These are phyloP conservation scores for Podospora pseudopauciseta DNA, from an alignment of 495 filamentous ascomycete species.

Conservation along the genomic window DNA sequence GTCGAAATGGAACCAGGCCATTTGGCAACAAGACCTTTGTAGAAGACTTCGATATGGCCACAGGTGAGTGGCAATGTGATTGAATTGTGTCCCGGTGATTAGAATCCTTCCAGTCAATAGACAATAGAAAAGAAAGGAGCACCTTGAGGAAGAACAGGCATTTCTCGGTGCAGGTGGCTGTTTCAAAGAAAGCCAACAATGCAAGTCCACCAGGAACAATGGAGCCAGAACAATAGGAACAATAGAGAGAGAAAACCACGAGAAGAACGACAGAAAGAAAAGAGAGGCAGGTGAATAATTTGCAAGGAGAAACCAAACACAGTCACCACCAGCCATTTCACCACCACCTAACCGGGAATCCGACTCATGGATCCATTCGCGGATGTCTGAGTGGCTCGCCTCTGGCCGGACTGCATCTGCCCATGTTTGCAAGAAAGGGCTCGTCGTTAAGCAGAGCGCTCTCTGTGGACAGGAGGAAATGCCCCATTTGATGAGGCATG, in stretches of 20 bases:
- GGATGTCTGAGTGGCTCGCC: conserved; percentile 18
- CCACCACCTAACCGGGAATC: neutral
- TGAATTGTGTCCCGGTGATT: neutral
- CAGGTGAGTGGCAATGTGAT: neutral
- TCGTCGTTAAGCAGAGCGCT: conserved; percentile 24
- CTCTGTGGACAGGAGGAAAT: conserved; percentile 25
- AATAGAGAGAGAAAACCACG: neutral
- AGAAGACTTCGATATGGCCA: neutral
- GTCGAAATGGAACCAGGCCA: neutral
- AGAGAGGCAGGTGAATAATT: conserved; percentile 1
- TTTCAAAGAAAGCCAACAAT: conserved; percentile 18
- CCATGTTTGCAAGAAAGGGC: conserved; percentile 16
- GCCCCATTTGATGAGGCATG: conserved; percentile 14
- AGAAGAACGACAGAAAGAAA: neutral
- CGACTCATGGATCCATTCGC: neutral
- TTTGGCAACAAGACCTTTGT: neutral
- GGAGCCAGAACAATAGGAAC: neutral
- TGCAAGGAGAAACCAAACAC: neutral
- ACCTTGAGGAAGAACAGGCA: conserved; percentile 15
- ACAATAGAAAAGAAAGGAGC: conserved; percentile 8
- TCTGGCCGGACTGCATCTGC: conserved; percentile 13
- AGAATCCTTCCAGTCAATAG: neutral
- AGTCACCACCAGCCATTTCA: neutral
- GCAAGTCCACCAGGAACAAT: conserved; percentile 12
- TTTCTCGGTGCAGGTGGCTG: conserved; percentile 6